Percentiles rank a stretch among this genome's conserved stretches.
Conservation (phyloP, 1,284 basidiomycete genomes). For the Moesziomyces antarcticus region DNA sequence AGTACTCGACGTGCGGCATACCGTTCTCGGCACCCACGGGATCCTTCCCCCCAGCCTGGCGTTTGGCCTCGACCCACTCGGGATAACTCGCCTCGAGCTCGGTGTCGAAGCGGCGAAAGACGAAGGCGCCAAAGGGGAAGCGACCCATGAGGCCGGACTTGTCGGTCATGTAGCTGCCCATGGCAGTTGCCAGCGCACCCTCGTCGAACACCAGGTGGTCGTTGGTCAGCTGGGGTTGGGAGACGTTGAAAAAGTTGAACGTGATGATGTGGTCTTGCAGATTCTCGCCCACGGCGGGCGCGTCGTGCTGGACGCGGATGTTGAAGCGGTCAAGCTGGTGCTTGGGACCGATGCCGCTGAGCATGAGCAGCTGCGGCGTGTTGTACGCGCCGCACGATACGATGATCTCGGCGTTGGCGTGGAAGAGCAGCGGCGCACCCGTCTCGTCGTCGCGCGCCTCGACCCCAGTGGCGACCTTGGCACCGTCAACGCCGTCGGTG, state of each 20-base stretch:
- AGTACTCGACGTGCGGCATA: slow-evolving; percentile 16
- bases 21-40: slow-evolving; percentile 21
- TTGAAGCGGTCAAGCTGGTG: slow-evolving; percentile 15
- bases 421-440: slow-evolving; percentile 6
- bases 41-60: slow-evolving; percentile 7
- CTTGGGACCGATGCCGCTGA: slow-evolving; percentile 46
- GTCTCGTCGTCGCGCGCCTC: slow-evolving; percentile 11
- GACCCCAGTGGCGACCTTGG: slow-evolving; percentile 11
- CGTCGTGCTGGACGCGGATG: slow-evolving; percentile 18
- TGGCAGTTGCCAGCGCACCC: neutral
- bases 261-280: slow-evolving; percentile 54
- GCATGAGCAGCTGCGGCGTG: slow-evolving; percentile 58
- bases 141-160: slow-evolving; percentile 14
- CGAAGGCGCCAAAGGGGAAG: slow-evolving; percentile 23
- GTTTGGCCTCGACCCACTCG: slow-evolving; percentile 14
- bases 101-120: slow-evolving; percentile 18
- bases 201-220: neutral
- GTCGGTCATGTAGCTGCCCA: slow-evolving; percentile 7
- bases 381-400: slow-evolving; percentile 52
- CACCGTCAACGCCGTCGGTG: too few species aligned
- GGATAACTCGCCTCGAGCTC: slow-evolving; percentile 13
- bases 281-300: slow-evolving; percentile 38
- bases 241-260: slow-evolving; percentile 2
- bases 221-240: slow-evolving; percentile 5
- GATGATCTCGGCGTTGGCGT: slow-evolving; percentile 51